These are phyloP conservation scores for Huntiella savannae DNA, from an alignment of 2,329 filamentous ascomycete species.

Conservation along the genomic window DNA sequence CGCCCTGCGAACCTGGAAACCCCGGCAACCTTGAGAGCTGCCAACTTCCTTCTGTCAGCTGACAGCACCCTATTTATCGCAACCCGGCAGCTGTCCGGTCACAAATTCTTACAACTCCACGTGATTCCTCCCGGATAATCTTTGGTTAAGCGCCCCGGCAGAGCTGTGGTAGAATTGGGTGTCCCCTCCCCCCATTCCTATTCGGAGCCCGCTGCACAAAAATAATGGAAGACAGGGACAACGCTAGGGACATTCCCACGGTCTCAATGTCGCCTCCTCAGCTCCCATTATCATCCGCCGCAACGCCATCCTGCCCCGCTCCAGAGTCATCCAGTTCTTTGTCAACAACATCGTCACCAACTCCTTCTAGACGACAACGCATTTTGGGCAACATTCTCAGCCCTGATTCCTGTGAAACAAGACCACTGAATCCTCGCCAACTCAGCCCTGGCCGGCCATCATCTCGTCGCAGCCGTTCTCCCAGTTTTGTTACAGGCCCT, in stretches of 20 bases:
- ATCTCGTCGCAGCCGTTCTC: constrained; percentile 9
- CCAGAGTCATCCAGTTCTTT: background rate
- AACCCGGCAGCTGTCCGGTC: background rate
- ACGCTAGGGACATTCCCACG: constrained; percentile 9
- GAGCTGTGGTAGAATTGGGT: constrained; percentile 10
- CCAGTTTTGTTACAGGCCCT: constrained; percentile 4
- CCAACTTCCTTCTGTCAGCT: constrained; percentile 2
- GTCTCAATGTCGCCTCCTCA: constrained; percentile 12
- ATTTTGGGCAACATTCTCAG: constrained; percentile 7
- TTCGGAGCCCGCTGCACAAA: constrained; percentile 8
- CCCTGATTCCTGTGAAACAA: constrained; percentile 6
- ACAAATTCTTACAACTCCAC: background rate
- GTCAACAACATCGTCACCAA: constrained; percentile 3
- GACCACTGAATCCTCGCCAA: constrained; percentile 3
- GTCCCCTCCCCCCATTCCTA: constrained; percentile 3
- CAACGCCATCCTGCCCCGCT: background rate
- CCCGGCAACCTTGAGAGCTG: background rate
- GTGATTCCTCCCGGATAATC: constrained; percentile 11
- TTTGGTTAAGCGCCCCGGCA: constrained; percentile 10
- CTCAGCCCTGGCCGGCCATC: constrained; percentile 8
- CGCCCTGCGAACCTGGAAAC: background rate
- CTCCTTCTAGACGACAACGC: constrained; percentile 4
- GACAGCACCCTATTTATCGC: background rate
- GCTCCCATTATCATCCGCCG: constrained; percentile 2
- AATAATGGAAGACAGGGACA: constrained; percentile 11